Conservation (phyloP, 2,329 filamentous ascomycete species). For the Nigrospora sphaerica region DNA sequence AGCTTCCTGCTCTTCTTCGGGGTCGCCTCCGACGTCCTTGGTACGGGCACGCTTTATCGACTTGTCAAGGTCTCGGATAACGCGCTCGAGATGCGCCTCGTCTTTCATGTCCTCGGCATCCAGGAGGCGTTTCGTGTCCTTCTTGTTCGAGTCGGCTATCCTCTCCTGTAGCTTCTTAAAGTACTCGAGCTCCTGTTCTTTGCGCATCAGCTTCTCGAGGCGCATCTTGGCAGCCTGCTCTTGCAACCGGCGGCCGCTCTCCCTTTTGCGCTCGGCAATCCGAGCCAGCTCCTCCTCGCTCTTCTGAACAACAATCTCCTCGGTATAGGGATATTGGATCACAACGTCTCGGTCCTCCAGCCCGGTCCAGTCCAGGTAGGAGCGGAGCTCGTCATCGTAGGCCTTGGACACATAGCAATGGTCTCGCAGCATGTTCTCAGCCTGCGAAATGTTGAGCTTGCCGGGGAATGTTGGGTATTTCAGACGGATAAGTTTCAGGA, state of each 20-base stretch:
- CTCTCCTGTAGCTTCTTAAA: slow-evolving; percentile 76
- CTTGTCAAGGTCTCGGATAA: slow-evolving; percentile 83
- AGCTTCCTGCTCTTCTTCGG: slow-evolving; percentile 72
- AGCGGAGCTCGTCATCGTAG: slow-evolving; percentile 70
- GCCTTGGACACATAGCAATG: slow-evolving; percentile 85
- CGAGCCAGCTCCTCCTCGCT: slow-evolving; percentile 86
- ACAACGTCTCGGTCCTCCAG: slow-evolving; percentile 84
- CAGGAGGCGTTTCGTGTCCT: slow-evolving; percentile 78
- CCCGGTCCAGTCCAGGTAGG: slow-evolving; percentile 83
- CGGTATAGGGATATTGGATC: slow-evolving; percentile 88
- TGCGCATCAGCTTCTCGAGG: slow-evolving; percentile 87
- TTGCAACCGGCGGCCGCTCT: slow-evolving; percentile 83
- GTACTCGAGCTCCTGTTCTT: slow-evolving; percentile 92
- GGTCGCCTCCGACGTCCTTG: slow-evolving; percentile 80
- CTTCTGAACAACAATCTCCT: slow-evolving; percentile 85
- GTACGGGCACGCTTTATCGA: slow-evolving; percentile 84
- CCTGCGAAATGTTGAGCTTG: slow-evolving; percentile 79
- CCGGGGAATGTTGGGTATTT: slow-evolving; percentile 89
- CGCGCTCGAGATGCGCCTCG: slow-evolving; percentile 75
- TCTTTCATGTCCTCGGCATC: slow-evolving; percentile 91
- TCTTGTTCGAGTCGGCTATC: slow-evolving; percentile 74
- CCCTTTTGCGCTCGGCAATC: slow-evolving; percentile 89
- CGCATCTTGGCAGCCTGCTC: slow-evolving; percentile 98
- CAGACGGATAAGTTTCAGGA: slow-evolving; percentile 79
- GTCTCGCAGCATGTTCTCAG: slow-evolving; percentile 78